Evolutionary conservation across 23 red algal species (phyloP), one percentile per base, ranked within the genome.

Genomic region (Pyropia yezoensis): DNA sequence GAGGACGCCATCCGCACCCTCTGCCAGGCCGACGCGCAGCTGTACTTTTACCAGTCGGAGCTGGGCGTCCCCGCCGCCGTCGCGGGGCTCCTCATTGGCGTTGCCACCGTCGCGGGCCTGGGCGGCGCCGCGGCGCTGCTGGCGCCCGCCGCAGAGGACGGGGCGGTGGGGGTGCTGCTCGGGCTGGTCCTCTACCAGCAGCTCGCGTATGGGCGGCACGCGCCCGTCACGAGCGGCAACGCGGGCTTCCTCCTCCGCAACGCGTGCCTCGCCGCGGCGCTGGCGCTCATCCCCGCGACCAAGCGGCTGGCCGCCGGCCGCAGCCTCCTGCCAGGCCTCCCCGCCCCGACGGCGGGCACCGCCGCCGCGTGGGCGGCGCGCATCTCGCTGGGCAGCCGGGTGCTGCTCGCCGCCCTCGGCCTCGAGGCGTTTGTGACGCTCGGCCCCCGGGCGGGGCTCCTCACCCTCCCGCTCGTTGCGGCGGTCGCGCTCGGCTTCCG

Each of bases 171-270:
- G 53, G 67, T 82, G 39, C 57, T 94, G 15, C 33, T 94, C 16
- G 72, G 29, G 19, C 70, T 76, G 7, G 66, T 82, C 9, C 33
- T 84, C 58, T 74, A 83, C 17, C 88, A 94, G 49, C 88, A 94
- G 52, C 7, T 76, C 27, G 34, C 84, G 66, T 94, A 94, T 65
- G 88, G 88, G 12, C 61, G 82, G 12, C 66, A 94, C 57, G 82
- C 88, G 21, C 88, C 88, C 7, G 73, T 75, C 34, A 92, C 88
- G 15, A 70, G 75, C 15, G 88, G 88, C 17, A 94, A 94, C 67
- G 39, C 78, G 0, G 77, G 76, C 14, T 94, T 94, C 45, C 58
- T 94, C 14, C 69, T 94, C 20, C 79, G 88, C 20, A 94, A 94
- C 65, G 47, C 84, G 18, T 94, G 88, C 54, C 79, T 94, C 25